phyloP scores from a whole-genome alignment of 176 grass and related monocot species.

The Eleusine indica region DNA sequence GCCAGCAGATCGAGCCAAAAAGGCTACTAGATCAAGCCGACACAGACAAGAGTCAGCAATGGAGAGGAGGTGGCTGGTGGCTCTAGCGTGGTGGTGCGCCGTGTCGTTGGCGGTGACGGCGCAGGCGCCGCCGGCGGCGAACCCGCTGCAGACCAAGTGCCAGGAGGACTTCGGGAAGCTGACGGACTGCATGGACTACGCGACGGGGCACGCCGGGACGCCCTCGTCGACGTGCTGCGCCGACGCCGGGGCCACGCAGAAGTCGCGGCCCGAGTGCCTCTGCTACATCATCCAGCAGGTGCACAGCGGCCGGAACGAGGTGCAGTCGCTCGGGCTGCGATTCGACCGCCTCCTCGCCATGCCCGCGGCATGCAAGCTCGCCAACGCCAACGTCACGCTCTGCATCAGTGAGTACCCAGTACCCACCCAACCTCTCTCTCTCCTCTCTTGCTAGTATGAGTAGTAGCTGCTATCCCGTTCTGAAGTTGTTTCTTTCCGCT shows the following conservation, averaged over 20 bases:
- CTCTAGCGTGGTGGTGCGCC: not conserved
- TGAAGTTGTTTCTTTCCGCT: not conserved
- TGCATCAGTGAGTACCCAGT: conserved; percentile 59
- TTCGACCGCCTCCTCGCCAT: conserved; percentile 64
- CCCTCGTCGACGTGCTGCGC: conserved; percentile 69
- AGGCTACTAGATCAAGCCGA: not conserved
- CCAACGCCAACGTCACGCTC: conserved; percentile 62
- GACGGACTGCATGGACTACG: conserved; percentile 73
- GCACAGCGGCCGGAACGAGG: conserved; percentile 45
- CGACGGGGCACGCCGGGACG: conserved; percentile 47
- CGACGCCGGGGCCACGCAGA: conserved; percentile 44
- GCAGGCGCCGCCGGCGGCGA: not conserved
- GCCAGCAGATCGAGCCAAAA: not conserved
- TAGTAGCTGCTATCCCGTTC: not conserved
- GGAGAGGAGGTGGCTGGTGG: not conserved
- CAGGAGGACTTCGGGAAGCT: conserved; percentile 51
- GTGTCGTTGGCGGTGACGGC: not conserved
- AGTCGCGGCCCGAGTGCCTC: conserved; percentile 52
- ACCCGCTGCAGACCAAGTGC: conserved; percentile 66
- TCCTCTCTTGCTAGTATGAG: not conserved
- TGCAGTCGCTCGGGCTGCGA: conserved; percentile 60
- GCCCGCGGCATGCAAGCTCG: conserved; percentile 57
- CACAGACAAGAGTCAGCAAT: not conserved
- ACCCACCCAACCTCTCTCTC: not conserved
- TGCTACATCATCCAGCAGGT: conserved; percentile 90